phyloP scores from a whole-genome alignment of 805 yeast genomes.

The Kuraishia hungarica region DNA sequence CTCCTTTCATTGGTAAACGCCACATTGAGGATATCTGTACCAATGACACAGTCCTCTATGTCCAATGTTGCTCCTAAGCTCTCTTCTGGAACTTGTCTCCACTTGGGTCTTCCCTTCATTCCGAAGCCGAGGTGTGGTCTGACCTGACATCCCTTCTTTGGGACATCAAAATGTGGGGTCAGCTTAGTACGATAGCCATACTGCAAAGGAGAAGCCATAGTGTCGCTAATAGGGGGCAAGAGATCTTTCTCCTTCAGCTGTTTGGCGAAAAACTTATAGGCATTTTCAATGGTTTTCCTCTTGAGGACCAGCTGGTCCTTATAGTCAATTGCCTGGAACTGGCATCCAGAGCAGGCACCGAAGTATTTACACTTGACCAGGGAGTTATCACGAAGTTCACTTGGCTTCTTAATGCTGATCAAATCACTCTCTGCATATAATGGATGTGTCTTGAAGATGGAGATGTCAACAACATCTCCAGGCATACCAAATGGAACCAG shows the following conservation, averaged over 20 bases:
- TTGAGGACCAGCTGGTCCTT: constrained; percentile 66
- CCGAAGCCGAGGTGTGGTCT: constrained; percentile 85
- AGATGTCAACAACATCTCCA: constrained; percentile 68
- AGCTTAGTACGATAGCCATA: constrained; percentile 82
- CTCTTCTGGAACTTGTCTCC: constrained; percentile 37
- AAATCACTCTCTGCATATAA: constrained; percentile 69
- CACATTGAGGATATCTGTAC: constrained; percentile 66
- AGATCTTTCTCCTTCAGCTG: constrained; percentile 28
- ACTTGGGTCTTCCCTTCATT: constrained; percentile 66
- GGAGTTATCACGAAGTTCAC: constrained; percentile 40
- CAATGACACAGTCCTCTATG: constrained; percentile 90
- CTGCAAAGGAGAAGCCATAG: constrained; percentile 58
- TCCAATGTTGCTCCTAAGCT: constrained; percentile 70
- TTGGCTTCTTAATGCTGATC: constrained; percentile 28
- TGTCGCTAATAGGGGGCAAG: constrained; percentile 51
- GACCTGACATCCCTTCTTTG: constrained; percentile 36
- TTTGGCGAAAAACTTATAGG: constrained; percentile 73
- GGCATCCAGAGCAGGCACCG: constrained; percentile 93
- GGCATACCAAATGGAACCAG: constrained; percentile 84
- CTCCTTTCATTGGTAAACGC: constrained; percentile 68
- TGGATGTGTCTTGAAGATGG: constrained; percentile 73
- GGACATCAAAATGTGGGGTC: constrained; percentile 91
- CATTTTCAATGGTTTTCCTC: constrained; percentile 66
- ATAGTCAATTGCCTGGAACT: constrained; percentile 75
- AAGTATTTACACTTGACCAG: constrained; percentile 75